A percentile compares a stretch with the other conserved stretches of the same genome.
Conservation (phyloP, 352 stramenopile species). For the Phytopythium sindhum region DNA sequence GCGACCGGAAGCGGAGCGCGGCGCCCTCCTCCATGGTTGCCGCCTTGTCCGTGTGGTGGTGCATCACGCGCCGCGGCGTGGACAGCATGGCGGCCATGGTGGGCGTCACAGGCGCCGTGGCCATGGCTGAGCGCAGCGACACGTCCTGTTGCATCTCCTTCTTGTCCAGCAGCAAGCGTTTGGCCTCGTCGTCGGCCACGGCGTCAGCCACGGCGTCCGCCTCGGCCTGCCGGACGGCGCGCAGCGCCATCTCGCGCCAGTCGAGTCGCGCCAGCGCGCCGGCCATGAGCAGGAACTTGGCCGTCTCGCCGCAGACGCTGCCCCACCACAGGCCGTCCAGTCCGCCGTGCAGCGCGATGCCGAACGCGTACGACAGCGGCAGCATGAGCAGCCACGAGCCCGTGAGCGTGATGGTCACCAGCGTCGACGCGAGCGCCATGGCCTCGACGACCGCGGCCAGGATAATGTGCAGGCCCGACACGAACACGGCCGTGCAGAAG, state of each 20-base stretch:
- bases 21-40: conserved; percentile 15
- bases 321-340: conserved; percentile 74
- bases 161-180: conserved; percentile 22
- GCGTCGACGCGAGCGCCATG: conserved; percentile 70
- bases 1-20: conserved; percentile 4
- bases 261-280: conserved; percentile 56
- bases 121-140: conserved; percentile 36
- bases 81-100: conserved; percentile 63
- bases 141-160: conserved; percentile 67
- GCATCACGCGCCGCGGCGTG: conserved; percentile 46
- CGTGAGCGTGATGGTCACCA: conserved; percentile 64
- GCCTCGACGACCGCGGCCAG: conserved; percentile 73
- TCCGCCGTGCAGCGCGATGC: conserved; percentile 42
- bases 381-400: conserved; percentile 76
- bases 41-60: conserved; percentile 14
- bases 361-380: conserved; percentile 53
- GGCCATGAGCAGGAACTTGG: conserved; percentile 71
- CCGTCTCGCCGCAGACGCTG: conserved; percentile 60
- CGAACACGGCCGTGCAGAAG: conserved; percentile 68
- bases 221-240: conserved; percentile 63
- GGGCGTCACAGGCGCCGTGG: conserved; percentile 58
- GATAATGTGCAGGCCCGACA: conserved; percentile 78
- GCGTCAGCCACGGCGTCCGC: conserved; percentile 27
- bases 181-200: neutral
- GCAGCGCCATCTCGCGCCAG: conserved; percentile 64